phyloP scores from a whole-genome alignment of 768 basidiomycete species.

The Suillus variegatus region DNA sequence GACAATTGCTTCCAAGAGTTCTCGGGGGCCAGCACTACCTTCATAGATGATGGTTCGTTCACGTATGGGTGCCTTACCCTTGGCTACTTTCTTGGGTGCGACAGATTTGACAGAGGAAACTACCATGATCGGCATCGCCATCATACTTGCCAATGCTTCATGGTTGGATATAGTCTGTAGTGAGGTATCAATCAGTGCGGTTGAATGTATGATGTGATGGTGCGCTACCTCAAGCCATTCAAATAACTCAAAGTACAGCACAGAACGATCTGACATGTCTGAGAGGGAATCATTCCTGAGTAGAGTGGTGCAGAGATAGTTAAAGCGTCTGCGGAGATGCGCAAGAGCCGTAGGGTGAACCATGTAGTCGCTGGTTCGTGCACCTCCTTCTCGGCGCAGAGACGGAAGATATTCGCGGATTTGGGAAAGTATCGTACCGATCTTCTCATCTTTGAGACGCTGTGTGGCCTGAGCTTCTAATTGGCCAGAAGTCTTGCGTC shows the following conservation, averaged over 20 bases:
- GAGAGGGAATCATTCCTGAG: conserved; percentile 90
- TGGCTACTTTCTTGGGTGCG: conserved; percentile 53
- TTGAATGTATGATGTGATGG: not conserved
- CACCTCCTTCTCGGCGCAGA: conserved; percentile 71
- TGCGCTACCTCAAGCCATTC: conserved; percentile 86
- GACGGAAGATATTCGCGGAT: conserved; percentile 88
- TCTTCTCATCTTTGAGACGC: conserved; percentile 68
- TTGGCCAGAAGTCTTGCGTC: conserved; percentile 74
- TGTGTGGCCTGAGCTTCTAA: conserved; percentile 77
- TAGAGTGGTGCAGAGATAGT: conserved; percentile 81
- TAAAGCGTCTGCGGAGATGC: conserved; percentile 89
- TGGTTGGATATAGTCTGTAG: conserved; percentile 87
- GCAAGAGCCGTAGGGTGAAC: conserved; percentile 92
- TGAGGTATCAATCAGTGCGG: conserved; percentile 10
- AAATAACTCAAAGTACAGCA: conserved; percentile 86
- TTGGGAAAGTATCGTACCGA: conserved; percentile 64
- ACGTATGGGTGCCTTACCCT: conserved; percentile 54
- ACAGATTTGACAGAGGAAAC: conserved; percentile 65
- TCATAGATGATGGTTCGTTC: conserved; percentile 89
- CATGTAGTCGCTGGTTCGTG: conserved; percentile 84
- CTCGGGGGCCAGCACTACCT: conserved; percentile 87
- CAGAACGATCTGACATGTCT: conserved; percentile 88
- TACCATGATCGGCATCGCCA: conserved; percentile 98
- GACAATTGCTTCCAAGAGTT: conserved; percentile 86
- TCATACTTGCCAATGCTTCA: conserved; percentile 91